Conservation (phyloP, 2,329 filamentous ascomycete genomes). For the Graphilbum fragrans region DNA sequence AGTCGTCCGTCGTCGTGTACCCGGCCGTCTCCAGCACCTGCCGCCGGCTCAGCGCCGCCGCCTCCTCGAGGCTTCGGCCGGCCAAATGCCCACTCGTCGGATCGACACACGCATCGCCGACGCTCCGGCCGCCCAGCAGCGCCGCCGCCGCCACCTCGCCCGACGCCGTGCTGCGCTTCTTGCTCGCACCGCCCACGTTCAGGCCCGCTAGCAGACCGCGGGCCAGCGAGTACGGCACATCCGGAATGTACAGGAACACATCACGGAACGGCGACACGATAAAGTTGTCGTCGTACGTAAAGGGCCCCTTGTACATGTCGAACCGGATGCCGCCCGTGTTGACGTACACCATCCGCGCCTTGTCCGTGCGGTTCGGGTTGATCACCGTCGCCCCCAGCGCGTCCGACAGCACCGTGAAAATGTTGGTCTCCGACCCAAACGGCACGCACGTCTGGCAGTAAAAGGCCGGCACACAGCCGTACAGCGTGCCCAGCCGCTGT, state of each 20-base stretch:
- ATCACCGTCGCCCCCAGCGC: constrained; percentile 39
- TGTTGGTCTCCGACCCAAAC: constrained; percentile 36
- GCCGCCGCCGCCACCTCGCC: constrained; percentile 22
- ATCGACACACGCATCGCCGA: constrained; percentile 32
- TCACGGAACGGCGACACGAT: constrained; percentile 45
- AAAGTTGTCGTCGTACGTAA: constrained; percentile 40
- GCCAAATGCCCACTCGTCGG: constrained; percentile 17
- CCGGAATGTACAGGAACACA: constrained; percentile 37
- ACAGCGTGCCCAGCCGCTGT: constrained; percentile 42
- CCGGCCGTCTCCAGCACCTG: constrained; percentile 32
- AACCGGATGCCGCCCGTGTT: constrained; percentile 52
- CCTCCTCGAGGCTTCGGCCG: constrained; percentile 3
- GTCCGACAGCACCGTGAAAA: constrained; percentile 39
- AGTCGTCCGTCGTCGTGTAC: constrained; percentile 44
- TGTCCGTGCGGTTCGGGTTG: constrained; percentile 34
- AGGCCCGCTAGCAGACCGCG: constrained; percentile 21
- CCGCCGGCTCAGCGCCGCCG: no score
- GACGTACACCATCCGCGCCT: constrained; percentile 41
- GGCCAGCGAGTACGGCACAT: constrained; percentile 36
- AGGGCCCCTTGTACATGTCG: constrained; percentile 50
- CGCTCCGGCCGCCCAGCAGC: constrained; percentile 13
- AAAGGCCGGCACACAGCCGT: constrained; percentile 47
- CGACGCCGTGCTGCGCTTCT: no score
- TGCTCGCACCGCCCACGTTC: constrained; percentile 26
- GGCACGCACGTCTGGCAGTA: constrained; percentile 47